Conservation (phyloP, 129 eudicot species). For the Flaveria linearis region DNA sequence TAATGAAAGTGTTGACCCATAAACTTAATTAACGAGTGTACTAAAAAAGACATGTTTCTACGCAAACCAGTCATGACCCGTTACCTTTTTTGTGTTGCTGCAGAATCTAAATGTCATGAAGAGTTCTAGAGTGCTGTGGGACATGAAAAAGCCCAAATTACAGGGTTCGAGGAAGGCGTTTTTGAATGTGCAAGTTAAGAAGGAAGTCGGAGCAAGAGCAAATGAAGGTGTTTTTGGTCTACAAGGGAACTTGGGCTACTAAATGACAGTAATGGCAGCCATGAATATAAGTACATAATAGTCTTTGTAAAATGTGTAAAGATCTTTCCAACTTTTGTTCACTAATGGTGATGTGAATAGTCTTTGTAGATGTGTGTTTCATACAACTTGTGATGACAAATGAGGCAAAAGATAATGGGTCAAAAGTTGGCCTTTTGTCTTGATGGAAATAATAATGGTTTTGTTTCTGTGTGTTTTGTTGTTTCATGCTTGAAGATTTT, state of each 20-base stretch:
- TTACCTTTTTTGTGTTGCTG: slow-evolving; percentile 18
- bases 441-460: background rate
- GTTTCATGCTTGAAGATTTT: slow-evolving; percentile 17
- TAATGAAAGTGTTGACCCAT: background rate
- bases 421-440: slow-evolving; percentile 1
- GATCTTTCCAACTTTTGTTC: background rate
- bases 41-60: background rate
- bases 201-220: slow-evolving; percentile 12
- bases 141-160: slow-evolving; percentile 12
- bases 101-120: slow-evolving; percentile 18
- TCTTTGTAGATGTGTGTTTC: slow-evolving; percentile 7
- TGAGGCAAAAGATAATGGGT: background rate
- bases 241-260: slow-evolving; percentile 18
- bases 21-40: background rate
- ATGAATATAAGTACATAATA: slow-evolving; percentile 11
- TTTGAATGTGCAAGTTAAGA: slow-evolving; percentile 21
- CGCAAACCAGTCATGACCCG: background rate
- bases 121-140: slow-evolving; percentile 19
- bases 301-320: slow-evolving; percentile 1
- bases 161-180: slow-evolving; percentile 20
- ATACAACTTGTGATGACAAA: background rate
- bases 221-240: slow-evolving; percentile 21
- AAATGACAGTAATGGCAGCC: slow-evolving; percentile 9
- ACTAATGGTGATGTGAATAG: background rate
- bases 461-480: slow-evolving; percentile 13